Evolutionary conservation across 2,329 filamentous ascomycete species (phyloP), one percentile per base, ranked within the genome.

Genomic region (Colletotrichum sp.): DNA sequence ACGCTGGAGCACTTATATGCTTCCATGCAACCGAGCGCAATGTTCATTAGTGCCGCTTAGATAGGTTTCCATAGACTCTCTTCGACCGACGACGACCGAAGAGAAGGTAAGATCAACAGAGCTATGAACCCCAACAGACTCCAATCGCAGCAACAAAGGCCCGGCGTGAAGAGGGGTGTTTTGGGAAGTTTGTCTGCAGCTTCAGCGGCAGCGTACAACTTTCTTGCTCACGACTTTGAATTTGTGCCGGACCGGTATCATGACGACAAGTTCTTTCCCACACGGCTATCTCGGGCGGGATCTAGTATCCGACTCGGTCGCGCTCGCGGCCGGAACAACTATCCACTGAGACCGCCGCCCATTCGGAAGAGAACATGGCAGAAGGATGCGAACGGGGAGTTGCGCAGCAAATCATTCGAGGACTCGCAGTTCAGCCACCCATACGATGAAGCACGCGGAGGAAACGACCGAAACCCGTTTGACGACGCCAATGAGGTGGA

Each of bases 221-320:
- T 76, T 64, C 64, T 76, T 60, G 44, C 74, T 8, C 59, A 76
- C 64, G 74, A 76, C 64, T 73, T 69, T 60, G 74, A 76, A 69
- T 32, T 64, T 26, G 71, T 69, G 10, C 74, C 74, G 21, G 74
- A 76, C 65, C 70, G 74, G 10, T 65, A 65, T 18, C 64, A 64
- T 30, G 74, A 76, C 32, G 70, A 73, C 24, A 76, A 69, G 21
- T 30, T 62, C 34, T n/a, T 32, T 44, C 57, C 74, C 8, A 76
- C 74, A 26, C 70, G 74, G 28, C 36, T 65, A 18, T 69, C 74
- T 76, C 74, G 74, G 59, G 70, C 65, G 39, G 74, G 44, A 24
- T 59, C 70, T 4, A 60, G 65, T 52, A 73, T 76, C 57, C 70
- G 74, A 49, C 64, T 76, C 26, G 70, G 70, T 52, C 26, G 28